Percentiles rank a stretch among this genome's conserved stretches.
phyloP scores from a whole-genome alignment of 768 basidiomycete genomes.

The Tulasnella calospora region DNA sequence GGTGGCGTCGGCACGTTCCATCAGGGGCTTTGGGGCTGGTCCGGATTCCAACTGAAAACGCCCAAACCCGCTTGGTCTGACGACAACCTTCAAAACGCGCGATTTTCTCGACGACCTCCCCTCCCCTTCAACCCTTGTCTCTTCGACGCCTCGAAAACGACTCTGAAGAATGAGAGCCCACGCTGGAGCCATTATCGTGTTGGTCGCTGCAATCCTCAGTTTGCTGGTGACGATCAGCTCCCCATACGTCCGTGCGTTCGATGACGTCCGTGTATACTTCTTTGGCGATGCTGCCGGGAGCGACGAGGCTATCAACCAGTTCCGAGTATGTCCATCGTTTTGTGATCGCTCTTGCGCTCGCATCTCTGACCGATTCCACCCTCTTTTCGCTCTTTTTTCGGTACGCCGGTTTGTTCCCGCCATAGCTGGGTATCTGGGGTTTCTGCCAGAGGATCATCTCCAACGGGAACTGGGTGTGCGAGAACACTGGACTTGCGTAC shows the following conservation, averaged over 20 bases:
- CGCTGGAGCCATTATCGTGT: not conserved
- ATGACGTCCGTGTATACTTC: constrained; percentile 20
- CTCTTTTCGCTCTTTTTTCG: not conserved
- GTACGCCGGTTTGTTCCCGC: not conserved
- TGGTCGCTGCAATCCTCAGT: constrained; percentile 7
- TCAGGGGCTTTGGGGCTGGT: not conserved
- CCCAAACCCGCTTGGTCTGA: not conserved
- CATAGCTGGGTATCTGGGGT: constrained; percentile 25
- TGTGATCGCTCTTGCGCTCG: not conserved
- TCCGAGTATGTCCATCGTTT: constrained; percentile 2
- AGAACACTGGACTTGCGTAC: constrained; percentile 17
- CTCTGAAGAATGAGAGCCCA: not conserved
- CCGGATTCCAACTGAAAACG: not conserved
- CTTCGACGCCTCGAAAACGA: not conserved
- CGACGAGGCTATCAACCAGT: constrained; percentile 12
- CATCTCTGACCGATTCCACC: not conserved
- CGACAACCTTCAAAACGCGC: not conserved
- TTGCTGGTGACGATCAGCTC: constrained; percentile 22
- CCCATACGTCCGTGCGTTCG: constrained; percentile 14
- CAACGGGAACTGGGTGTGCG: not conserved
- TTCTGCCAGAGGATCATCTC: not conserved
- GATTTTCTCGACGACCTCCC: not conserved
- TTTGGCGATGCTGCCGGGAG: not conserved
- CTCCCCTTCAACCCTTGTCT: not conserved
- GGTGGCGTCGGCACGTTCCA: not conserved